Evolutionary conservation across 306 rosid species (phyloP).

Genomic region (Lagenaria siceraria): DNA sequence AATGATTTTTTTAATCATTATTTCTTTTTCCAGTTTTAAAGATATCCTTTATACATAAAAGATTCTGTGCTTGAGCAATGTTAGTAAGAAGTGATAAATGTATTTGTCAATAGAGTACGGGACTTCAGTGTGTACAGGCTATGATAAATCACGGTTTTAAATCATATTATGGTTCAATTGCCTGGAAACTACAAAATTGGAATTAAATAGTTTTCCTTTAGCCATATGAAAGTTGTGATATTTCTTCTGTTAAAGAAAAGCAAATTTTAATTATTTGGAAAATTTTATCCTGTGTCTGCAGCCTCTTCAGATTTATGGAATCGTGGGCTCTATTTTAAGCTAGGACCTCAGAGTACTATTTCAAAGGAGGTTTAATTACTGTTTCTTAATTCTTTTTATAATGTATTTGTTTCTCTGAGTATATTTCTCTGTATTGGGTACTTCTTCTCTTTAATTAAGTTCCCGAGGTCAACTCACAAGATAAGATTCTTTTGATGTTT

Average conservation of each 20-base stretch:
- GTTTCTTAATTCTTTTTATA: not conserved
- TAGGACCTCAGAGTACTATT: slow-evolving; percentile 35
- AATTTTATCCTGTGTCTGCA: slow-evolving; percentile 27
- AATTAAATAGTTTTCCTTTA: not conserved
- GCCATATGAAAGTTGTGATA: not conserved
- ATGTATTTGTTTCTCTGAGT: not conserved
- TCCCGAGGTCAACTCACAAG: not conserved
- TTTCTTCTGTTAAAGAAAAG: not conserved
- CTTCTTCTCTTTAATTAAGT: not conserved
- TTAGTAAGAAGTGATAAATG: not conserved
- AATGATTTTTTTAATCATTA: not conserved
- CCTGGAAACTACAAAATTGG: not conserved
- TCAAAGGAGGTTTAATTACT: slow-evolving; percentile 50
- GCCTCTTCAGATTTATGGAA: slow-evolving; percentile 58
- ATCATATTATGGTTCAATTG: not conserved
- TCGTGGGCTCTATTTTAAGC: slow-evolving; percentile 56
- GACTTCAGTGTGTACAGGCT: not conserved
- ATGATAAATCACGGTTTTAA: not conserved
- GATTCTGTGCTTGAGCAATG: not conserved
- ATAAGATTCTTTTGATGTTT: not conserved
- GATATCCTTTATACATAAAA: not conserved
- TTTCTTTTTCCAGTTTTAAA: not conserved
- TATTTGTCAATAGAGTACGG: not conserved
- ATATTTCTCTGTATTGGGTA: not conserved
- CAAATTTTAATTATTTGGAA: not conserved